Base-by-base conservation (phyloP, 306 rosid species). In the Oxytropis ochrocephala region DNA sequence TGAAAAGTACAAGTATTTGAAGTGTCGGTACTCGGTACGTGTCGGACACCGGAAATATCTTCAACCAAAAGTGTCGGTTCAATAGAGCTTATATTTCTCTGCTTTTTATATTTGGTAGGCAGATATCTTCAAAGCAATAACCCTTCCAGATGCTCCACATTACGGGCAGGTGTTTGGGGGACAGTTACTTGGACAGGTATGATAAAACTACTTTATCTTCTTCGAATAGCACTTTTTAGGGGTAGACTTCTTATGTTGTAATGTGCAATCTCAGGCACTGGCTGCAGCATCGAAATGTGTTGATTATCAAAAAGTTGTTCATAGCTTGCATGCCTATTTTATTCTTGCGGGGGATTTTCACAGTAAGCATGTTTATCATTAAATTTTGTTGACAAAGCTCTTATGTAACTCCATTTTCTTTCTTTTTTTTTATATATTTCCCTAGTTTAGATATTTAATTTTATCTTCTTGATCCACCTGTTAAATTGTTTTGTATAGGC, bases 231-330 rank as follows among this genome's bases (percentile, higher is more conserved):
- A 72, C 38, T 46, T 59, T 76, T 48, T 69, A 49, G 12, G 44
- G 47, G 38, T 32, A 16, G 73, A 50, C 48, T 66, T 46, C 52
- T 81, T 27, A 85, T 39, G 32, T 69, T 38, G 12, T 70, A 38
- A 55, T 69, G 17, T 48, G 57, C 75, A 35, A 69, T 62, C 49
- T 65, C 89, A 94, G 98, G 98, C 97, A 66, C 64, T 94, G 82
- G 97, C 98, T 57, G 98, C 98, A 21, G 98, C 96, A 75, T 87
- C 98, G 50, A 94, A 90, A 81, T 88, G 97, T 78, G 91, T 94
- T 69, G 98, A 91, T 82, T 87, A 79, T 80, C 94, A 74, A 17
- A 94, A 94, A 78, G 21, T 85, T 81, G 89, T 91, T 72, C 98
- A 94, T 53, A 94, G 97, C 81, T 77, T 94, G 84, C 97, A 94